phyloP scores from a whole-genome alignment of 2,329 filamentous ascomycete species.

The Clonostachys chloroleuca region DNA sequence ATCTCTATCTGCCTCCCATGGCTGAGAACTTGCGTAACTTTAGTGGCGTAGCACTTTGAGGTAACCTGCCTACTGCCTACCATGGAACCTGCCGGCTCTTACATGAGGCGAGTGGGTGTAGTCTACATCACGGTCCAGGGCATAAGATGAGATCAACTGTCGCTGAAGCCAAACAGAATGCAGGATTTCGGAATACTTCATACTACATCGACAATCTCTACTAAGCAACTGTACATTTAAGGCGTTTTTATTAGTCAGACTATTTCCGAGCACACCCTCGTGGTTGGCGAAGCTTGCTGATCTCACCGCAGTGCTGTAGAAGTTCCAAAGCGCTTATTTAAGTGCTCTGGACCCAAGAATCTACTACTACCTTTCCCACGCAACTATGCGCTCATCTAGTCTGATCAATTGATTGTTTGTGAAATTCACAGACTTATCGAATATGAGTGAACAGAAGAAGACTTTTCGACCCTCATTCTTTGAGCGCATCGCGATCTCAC shows the following conservation, averaged over 20 bases:
- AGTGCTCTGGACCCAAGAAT: not conserved
- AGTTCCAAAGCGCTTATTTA: not conserved
- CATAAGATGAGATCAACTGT: too few species aligned
- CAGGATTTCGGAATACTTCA: too few species aligned
- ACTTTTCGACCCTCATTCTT: conserved; percentile 16
- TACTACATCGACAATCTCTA: too few species aligned
- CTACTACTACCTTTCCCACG: too few species aligned
- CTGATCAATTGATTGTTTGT: not conserved
- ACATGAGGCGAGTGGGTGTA: too few species aligned
- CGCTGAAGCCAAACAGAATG: too few species aligned
- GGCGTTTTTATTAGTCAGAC: too few species aligned
- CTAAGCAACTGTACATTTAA: too few species aligned
- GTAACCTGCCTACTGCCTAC: not conserved
- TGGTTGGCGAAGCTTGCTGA: not conserved
- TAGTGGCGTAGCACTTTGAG: not conserved
- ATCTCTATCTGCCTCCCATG: not conserved
- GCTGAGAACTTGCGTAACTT: not conserved
- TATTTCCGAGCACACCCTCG: too few species aligned
- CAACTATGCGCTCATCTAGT: not conserved
- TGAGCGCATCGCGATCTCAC: conserved; percentile 17
- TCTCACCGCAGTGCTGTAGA: not conserved
- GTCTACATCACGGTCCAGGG: too few species aligned
- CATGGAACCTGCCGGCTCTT: not conserved
- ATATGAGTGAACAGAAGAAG: not conserved
- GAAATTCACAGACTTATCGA: not conserved